Conservation (phyloP, 139 green algal species). For the Chlamydomonas incerta region DNA sequence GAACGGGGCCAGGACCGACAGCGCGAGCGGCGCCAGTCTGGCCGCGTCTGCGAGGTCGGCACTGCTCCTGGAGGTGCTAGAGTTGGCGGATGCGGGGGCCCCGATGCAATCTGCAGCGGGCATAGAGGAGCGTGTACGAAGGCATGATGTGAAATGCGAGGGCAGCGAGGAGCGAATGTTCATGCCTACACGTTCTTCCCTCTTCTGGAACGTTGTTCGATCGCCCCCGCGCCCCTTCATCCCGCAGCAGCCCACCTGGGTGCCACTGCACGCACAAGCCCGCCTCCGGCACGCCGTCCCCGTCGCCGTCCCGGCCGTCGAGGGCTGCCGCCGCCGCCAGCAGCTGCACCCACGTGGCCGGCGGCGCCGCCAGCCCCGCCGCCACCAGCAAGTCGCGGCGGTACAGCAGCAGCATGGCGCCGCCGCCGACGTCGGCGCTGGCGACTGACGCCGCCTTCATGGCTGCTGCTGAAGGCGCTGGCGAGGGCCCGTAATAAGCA, state of each 20-base stretch:
- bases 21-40: too few species aligned
- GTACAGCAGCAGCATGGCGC: slow-evolving; percentile 25
- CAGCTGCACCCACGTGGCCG: slow-evolving; percentile 4
- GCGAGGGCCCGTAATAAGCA: neutral
- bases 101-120: too few species aligned
- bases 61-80: too few species aligned
- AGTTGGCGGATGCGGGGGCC: too few species aligned
- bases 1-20: neutral
- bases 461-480: neutral
- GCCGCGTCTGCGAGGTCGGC: too few species aligned
- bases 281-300: neutral
- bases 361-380: neutral
- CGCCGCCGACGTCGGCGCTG: neutral
- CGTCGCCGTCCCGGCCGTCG: neutral
- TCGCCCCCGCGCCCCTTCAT: neutral
- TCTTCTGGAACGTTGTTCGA: too few species aligned
- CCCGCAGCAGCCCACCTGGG: neutral
- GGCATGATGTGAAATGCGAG: too few species aligned
- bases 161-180: too few species aligned
- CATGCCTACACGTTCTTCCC: too few species aligned
- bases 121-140: too few species aligned
- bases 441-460: neutral
- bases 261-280: slow-evolving; percentile 15
- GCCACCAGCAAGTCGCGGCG: slow-evolving; percentile 9
- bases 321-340: neutral